Conservation (phyloP, 345 rosid genomes). For the Corchorus olitorius region DNA sequence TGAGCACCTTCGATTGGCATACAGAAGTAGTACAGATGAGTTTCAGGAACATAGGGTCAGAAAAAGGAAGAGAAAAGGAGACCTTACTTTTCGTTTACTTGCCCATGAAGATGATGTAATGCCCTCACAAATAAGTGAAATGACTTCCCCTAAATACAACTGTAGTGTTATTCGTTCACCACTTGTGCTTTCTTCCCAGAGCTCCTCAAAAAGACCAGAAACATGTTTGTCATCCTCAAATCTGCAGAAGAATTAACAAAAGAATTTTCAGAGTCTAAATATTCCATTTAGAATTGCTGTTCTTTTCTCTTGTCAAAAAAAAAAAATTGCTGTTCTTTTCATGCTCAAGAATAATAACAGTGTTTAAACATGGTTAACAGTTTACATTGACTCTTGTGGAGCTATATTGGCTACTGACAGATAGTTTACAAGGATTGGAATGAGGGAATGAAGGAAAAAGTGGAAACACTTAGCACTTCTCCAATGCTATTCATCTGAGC, state of each 20-base stretch:
- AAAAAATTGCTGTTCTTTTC: not conserved
- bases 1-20: conserved; percentile 19
- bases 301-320: not conserved
- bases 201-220: conserved; percentile 85
- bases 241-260: conserved; percentile 44
- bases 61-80: conserved; percentile 9
- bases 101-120: conserved; percentile 88
- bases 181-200: conserved; percentile 94
- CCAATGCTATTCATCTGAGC: not conserved
- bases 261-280: not conserved
- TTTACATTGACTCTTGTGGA: not conserved
- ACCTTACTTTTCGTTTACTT: conserved; percentile 70
- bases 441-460: not conserved
- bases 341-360: not conserved
- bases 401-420: not conserved
- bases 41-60: conserved; percentile 7
- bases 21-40: conserved; percentile 10
- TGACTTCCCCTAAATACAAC: conserved; percentile 77
- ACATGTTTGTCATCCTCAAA: conserved; percentile 91
- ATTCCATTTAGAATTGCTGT: not conserved
- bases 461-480: not conserved
- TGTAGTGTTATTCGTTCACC: conserved; percentile 85
- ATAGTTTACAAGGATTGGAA: conserved; percentile 2
- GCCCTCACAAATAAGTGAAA: conserved; percentile 71
- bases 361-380: not conserved